Percentiles rank a stretch among this genome's conserved stretches.
Conservation (phyloP, 768 basidiomycete species). For the Collybia nuda region DNA sequence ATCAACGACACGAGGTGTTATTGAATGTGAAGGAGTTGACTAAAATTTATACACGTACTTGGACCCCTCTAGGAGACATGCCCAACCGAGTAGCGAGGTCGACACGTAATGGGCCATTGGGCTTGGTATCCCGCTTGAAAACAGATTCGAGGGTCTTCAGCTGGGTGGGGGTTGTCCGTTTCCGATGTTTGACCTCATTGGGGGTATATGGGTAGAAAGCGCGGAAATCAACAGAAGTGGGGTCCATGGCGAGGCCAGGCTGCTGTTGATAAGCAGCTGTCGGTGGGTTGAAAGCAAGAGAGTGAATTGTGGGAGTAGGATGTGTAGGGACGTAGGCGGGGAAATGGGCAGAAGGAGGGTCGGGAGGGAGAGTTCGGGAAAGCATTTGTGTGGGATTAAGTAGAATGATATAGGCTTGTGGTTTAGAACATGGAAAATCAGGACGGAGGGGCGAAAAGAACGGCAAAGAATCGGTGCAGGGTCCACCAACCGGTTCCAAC, state of each 20-base stretch:
- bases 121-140: slow-evolving; percentile 89
- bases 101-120: slow-evolving; percentile 79
- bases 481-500: slow-evolving; percentile 6
- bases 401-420: slow-evolving; percentile 17
- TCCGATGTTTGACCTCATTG: slow-evolving; percentile 92
- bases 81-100: slow-evolving; percentile 78
- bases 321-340: slow-evolving; percentile 10
- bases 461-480: slow-evolving; percentile 17
- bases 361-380: slow-evolving; percentile 21
- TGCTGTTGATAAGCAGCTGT: slow-evolving; percentile 26
- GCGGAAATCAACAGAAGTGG: slow-evolving; percentile 72
- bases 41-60: slow-evolving; percentile 52
- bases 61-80: slow-evolving; percentile 94
- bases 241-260: slow-evolving; percentile 47
- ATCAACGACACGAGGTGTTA: slow-evolving; percentile 19
- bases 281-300: slow-evolving; percentile 28
- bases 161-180: slow-evolving; percentile 86
- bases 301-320: slow-evolving; percentile 12
- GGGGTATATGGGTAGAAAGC: slow-evolving; percentile 88
- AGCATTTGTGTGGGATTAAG: slow-evolving; percentile 24
- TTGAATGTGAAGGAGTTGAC: slow-evolving; percentile 5
- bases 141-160: slow-evolving; percentile 86
- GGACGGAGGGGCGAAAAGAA: slow-evolving; percentile 20
- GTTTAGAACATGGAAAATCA: slow-evolving; percentile 22
- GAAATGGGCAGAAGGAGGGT: slow-evolving; percentile 15